These are phyloP conservation scores for Trichosporon ovoides DNA, from an alignment of 1,284 basidiomycete species.

Conservation along the genomic window DNA sequence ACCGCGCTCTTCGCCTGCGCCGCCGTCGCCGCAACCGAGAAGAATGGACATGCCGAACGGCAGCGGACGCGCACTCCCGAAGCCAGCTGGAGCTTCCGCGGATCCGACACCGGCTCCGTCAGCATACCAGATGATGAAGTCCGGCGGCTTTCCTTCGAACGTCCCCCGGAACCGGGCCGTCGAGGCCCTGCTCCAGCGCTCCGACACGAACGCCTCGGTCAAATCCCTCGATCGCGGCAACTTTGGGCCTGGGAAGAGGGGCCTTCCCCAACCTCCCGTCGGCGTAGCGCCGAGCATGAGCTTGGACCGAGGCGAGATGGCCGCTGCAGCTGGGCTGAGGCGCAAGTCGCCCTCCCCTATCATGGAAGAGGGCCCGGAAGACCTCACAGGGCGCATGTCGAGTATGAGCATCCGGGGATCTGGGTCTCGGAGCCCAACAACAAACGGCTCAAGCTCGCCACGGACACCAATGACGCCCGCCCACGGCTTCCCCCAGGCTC, in stretches of 20 bases:
- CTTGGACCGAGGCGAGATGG: conserved; percentile 36
- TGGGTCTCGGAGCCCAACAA: conserved; percentile 7
- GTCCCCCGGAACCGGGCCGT: conserved; percentile 6
- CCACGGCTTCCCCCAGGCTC: neutral
- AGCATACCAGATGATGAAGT: neutral
- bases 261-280: conserved; percentile 41
- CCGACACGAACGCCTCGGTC: conserved; percentile 44
- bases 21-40: neutral
- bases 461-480: neutral
- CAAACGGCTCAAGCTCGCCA: neutral
- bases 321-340: neutral
- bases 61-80: neutral
- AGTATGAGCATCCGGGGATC: conserved; percentile 7
- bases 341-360: conserved; percentile 3
- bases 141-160: neutral
- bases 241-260: conserved; percentile 26
- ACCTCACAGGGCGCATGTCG: conserved; percentile 15
- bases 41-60: neutral
- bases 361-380: conserved; percentile 7
- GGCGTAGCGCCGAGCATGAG: conserved; percentile 36
- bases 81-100: neutral
- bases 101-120: neutral
- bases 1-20: neutral
- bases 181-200: conserved; percentile 30
- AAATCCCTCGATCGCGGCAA: conserved; percentile 41